Evolutionary conservation across 192 early-diverging fungal species (phyloP), one percentile per base, ranked within the genome.

Genomic region (Coemansia sp.): DNA sequence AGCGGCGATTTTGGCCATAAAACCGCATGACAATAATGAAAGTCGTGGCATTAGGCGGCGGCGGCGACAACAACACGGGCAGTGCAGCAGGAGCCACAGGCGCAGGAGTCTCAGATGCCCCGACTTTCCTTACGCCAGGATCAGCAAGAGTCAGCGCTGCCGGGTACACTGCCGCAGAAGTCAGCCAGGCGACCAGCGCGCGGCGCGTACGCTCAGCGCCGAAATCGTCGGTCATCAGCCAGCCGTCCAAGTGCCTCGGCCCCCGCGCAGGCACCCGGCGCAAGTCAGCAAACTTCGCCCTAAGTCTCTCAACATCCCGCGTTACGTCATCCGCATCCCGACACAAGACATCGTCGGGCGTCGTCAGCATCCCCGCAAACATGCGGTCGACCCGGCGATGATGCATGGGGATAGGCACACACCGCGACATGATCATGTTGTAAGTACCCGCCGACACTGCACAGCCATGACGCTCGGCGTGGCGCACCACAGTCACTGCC

Each of bases 11-110:
- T 55, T 70, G 65, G 37, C 77, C 77, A 31, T 55, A 36, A 3
- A 55, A 44, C 1, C 77, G 72, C 45, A 79, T 63, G 2, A 65
- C 29, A 15, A 79, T 74, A 10, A 79, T 79, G 59, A 79, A 79
- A 25, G 77, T 62, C 10, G 77, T 79, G 3, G 63, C 69, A 14
- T 74, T 39, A 1, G 77, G 76, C 6, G 76, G 71, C 17, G 77
- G 76, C 17, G 77, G 76, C 21, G 70, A 14, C 21, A 59, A 12
- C 29, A 25, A 15, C 25, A 9, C 14, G 5, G 27, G n/a, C 10
- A 15, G 7, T 11, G 36, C 36, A 8, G 7, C 45, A 6, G 46
- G 46, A 3, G 51, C 46, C 15, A n/a, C 46, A 10, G 41, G 46
- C 14, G 3, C 7, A 14, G 48, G n/a, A 8, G 3, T 4, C 9